A percentile compares a stretch with the other conserved stretches of the same genome.
Evolutionary conservation across 1,139 yeast genomes (phyloP).

Genomic region (Meyerozyma athensensis): DNA sequence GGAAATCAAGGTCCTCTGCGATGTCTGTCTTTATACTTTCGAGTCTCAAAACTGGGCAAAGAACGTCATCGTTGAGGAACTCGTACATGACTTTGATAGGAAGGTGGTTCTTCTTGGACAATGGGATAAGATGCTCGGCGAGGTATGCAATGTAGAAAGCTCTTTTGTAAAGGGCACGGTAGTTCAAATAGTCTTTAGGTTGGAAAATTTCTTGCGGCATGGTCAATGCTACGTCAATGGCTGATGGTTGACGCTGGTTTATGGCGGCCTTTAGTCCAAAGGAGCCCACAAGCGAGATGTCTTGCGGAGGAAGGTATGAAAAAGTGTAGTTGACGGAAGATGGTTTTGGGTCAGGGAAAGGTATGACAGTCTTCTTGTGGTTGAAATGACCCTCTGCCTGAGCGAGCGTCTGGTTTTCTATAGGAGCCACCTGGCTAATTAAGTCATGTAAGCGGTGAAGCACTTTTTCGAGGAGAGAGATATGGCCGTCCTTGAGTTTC

Average conservation of each 20-base stretch:
- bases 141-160: slow-evolving; percentile 80
- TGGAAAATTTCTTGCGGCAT: slow-evolving; percentile 78
- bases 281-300: slow-evolving; percentile 79
- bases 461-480: slow-evolving; percentile 66
- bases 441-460: slow-evolving; percentile 72
- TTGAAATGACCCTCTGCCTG: slow-evolving; percentile 50
- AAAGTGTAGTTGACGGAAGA: slow-evolving; percentile 64
- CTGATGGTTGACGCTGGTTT: slow-evolving; percentile 51
- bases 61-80: slow-evolving; percentile 59
- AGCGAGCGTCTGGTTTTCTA: slow-evolving; percentile 45
- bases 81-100: slow-evolving; percentile 55
- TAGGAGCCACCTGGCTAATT: slow-evolving; percentile 57
- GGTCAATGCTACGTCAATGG: slow-evolving; percentile 73
- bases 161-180: slow-evolving; percentile 84
- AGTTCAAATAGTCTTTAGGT: slow-evolving; percentile 85
- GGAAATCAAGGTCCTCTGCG: slow-evolving; percentile 49
- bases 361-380: slow-evolving; percentile 55
- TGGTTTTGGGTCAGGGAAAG: slow-evolving; percentile 90
- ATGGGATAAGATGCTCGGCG: slow-evolving; percentile 56
- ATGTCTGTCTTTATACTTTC: slow-evolving; percentile 48
- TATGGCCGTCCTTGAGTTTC: slow-evolving; percentile 63
- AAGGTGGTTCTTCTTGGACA: slow-evolving; percentile 49
- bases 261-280: slow-evolving; percentile 85
- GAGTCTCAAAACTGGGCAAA: slow-evolving; percentile 59
- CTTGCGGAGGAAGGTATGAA: slow-evolving; percentile 66